A percentile compares a stretch with the other conserved stretches of the same genome.
These are phyloP conservation scores for Brassica carinata DNA, from an alignment of 345 rosid species.

Conservation along the genomic window DNA sequence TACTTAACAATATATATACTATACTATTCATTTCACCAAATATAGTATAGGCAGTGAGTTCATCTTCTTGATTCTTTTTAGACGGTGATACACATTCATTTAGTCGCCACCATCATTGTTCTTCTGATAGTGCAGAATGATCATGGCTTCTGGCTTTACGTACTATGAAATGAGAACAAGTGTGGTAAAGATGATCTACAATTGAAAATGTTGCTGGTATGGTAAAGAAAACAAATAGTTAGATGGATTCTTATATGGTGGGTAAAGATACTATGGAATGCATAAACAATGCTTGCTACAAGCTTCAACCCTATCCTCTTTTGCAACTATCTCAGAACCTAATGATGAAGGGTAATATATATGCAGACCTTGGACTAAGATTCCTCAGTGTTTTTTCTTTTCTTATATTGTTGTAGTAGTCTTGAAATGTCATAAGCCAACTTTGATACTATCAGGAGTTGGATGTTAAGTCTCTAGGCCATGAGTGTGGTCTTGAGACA, in stretches of 20 bases:
- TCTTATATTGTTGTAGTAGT: constrained; percentile 4
- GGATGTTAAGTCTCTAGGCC: constrained; percentile 66
- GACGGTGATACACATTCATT: too few relatives aligned
- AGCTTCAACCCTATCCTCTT: constrained; percentile 91
- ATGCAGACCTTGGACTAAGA: not conserved
- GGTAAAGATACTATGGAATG: constrained; percentile 47
- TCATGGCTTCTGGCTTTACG: not conserved
- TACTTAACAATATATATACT: too few relatives aligned
- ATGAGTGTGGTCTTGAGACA: constrained; percentile 75
- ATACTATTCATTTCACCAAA: too few relatives aligned
- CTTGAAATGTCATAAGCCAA: constrained; percentile 17
- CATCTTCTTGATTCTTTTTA: too few relatives aligned
- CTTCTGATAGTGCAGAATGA: not conserved
- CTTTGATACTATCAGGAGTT: constrained; percentile 51
- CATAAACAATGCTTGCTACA: constrained; percentile 75
- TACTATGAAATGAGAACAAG: constrained; percentile 7
- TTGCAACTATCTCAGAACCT: constrained; percentile 56
- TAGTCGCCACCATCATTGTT: too few relatives aligned
- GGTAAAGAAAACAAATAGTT: not conserved
- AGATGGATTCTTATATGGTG: constrained; percentile 5
- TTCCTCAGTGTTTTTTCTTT: not conserved
- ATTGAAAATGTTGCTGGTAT: not conserved
- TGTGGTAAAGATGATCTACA: not conserved
- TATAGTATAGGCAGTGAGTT: too few relatives aligned
- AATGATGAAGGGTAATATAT: constrained; percentile 58